These are phyloP conservation scores for Hanseniaspora guilliermondii DNA, from an alignment of 805 yeast genomes.

Conservation along the genomic window DNA sequence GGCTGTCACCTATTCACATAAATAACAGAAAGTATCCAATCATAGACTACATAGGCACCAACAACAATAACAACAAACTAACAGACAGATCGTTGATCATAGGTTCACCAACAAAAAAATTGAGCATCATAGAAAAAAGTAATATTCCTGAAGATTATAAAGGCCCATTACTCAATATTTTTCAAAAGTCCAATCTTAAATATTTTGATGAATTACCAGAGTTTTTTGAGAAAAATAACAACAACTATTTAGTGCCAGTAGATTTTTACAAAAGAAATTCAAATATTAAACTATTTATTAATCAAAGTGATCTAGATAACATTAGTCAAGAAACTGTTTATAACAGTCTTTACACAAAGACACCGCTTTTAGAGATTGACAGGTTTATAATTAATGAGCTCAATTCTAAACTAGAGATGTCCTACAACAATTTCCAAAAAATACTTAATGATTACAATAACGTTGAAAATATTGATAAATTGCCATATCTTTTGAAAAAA, in stretches of 20 bases:
- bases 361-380: slow-evolving; percentile 12
- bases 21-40: slow-evolving; percentile 12
- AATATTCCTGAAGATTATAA: not conserved
- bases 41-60: slow-evolving; percentile 6
- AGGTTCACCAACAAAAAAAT: slow-evolving; percentile 7
- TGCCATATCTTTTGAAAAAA: not conserved
- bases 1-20: slow-evolving; percentile 12
- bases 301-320: not conserved
- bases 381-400: slow-evolving; percentile 9
- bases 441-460: slow-evolving; percentile 4
- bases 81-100: slow-evolving; percentile 8
- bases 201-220: slow-evolving; percentile 10
- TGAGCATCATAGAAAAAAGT: not conserved
- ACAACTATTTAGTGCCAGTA: not conserved
- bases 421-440: slow-evolving; percentile 1
- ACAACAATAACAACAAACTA: not conserved
- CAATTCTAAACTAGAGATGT: slow-evolving; percentile 2
- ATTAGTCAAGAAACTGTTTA: not conserved
- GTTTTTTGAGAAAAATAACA: not conserved
- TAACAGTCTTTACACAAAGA: slow-evolving; percentile 1
- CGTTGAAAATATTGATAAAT: not conserved
- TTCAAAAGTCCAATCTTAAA: not conserved
- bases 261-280: not conserved
- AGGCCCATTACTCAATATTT: not conserved
- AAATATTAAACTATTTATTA: not conserved